Conservation (phyloP, 2,329 filamentous ascomycete genomes). For the Fusarium verrucosum region DNA sequence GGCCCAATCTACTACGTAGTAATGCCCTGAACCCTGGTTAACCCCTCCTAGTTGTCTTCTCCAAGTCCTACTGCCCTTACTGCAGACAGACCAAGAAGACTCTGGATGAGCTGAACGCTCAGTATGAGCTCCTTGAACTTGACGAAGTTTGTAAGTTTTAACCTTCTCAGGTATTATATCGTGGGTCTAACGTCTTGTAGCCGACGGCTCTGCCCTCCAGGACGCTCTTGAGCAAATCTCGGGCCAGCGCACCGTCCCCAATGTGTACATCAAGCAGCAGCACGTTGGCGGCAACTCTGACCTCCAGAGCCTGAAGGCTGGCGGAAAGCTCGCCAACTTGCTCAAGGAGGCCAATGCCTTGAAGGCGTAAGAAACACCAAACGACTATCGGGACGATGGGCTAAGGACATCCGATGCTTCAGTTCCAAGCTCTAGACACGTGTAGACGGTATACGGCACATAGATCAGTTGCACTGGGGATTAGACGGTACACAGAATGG, state of each 20-base stretch:
- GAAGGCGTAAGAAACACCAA: constrained; percentile 50
- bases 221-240: constrained; percentile 81
- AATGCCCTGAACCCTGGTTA: not conserved
- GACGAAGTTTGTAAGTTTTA: constrained; percentile 79
- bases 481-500: constrained; percentile 7
- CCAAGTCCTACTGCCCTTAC: constrained; percentile 96
- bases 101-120: constrained; percentile 74
- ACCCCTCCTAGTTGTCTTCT: constrained; percentile 79
- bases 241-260: constrained; percentile 89
- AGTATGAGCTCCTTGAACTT: constrained; percentile 81
- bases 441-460: not conserved
- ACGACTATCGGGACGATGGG: constrained; percentile 6
- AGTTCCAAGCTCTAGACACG: constrained; percentile 40
- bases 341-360: constrained; percentile 56
- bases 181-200: constrained; percentile 55
- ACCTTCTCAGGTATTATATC: not conserved
- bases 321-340: constrained; percentile 53
- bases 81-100: constrained; percentile 82
- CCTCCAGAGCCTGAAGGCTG: constrained; percentile 67
- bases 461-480: constrained; percentile 6
- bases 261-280: constrained; percentile 90
- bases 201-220: constrained; percentile 85
- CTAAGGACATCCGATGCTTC: constrained; percentile 28
- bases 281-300: constrained; percentile 98
- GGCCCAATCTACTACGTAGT: too few species aligned